Evolutionary conservation across 345 rosid species (phyloP).

Genomic region (Sonneratia caseolaris): DNA sequence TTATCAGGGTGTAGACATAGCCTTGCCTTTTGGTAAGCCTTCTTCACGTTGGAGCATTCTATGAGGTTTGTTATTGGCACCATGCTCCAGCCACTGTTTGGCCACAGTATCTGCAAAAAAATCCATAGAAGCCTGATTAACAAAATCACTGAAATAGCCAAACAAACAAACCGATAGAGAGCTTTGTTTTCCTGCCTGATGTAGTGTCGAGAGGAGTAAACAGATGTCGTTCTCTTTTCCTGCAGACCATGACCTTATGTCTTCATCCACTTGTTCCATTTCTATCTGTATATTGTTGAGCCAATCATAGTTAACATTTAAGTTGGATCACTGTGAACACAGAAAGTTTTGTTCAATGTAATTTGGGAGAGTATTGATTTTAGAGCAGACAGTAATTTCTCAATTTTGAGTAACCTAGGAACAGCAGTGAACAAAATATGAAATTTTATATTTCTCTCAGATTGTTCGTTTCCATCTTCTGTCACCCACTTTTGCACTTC

Average conservation of each 20-base stretch:
- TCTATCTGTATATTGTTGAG: constrained; percentile 30
- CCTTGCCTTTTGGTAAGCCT: constrained; percentile 87
- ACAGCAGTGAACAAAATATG: no score
- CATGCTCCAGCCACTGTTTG: constrained; percentile 62
- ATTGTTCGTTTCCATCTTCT: no score
- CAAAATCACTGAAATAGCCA: neutral
- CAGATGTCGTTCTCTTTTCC: constrained; percentile 72
- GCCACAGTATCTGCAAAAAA: constrained; percentile 58
- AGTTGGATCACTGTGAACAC: neutral
- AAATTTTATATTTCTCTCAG: no score
- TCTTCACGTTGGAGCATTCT: constrained; percentile 72
- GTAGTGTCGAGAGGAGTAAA: constrained; percentile 66
- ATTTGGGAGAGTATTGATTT: neutral
- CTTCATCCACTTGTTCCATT: constrained; percentile 50
- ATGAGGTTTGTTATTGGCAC: constrained; percentile 43
- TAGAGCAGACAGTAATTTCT: neutral
- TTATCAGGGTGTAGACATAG: constrained; percentile 93
- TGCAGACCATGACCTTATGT: constrained; percentile 56
- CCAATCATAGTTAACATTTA: neutral
- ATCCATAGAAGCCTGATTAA: neutral
- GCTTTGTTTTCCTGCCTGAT: constrained; percentile 16
- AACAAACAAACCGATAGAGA: neutral
- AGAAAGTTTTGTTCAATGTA: neutral
- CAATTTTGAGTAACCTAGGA: no score
- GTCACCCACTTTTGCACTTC: no score